phyloP scores from a whole-genome alignment of 148 eudicot genomes.

The Vaccinium corymbosum region DNA sequence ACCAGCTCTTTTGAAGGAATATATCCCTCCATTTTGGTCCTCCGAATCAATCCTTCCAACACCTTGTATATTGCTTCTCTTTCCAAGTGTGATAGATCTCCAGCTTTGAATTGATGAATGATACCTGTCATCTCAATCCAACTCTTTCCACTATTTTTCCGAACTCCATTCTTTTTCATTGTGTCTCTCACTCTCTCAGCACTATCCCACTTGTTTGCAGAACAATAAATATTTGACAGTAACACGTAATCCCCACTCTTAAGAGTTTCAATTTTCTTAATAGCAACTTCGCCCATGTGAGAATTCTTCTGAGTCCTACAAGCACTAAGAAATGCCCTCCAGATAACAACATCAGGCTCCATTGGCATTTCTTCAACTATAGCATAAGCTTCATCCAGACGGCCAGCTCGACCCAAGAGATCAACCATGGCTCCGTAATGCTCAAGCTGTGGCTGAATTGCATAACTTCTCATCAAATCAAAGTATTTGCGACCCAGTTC shows the following conservation, averaged over 20 bases:
- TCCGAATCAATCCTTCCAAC: slow-evolving; percentile 36
- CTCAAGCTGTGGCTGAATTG: slow-evolving; percentile 53
- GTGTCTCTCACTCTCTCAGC: slow-evolving; percentile 35
- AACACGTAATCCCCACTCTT: slow-evolving; percentile 63
- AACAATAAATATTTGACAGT: slow-evolving; percentile 62
- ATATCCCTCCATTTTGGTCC: slow-evolving; percentile 53
- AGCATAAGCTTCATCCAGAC: slow-evolving; percentile 57
- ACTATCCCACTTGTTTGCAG: slow-evolving; percentile 42
- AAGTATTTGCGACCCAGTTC: slow-evolving; percentile 53
- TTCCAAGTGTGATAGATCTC: slow-evolving; percentile 50
- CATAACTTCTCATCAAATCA: slow-evolving; percentile 39
- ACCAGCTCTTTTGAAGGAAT: slow-evolving; percentile 43
- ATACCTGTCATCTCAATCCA: slow-evolving; percentile 56
- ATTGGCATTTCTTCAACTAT: slow-evolving; percentile 56
- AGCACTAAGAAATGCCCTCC: slow-evolving; percentile 67
- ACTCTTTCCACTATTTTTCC: slow-evolving; percentile 56
- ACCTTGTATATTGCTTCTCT: slow-evolving; percentile 38
- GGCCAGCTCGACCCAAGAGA: slow-evolving; percentile 56
- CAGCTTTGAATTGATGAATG: slow-evolving; percentile 53
- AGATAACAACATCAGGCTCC: slow-evolving; percentile 63
- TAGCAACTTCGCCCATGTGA: slow-evolving; percentile 42
- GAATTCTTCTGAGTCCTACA: slow-evolving; percentile 54
- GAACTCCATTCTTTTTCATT: slow-evolving; percentile 39
- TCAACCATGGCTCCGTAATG: slow-evolving; percentile 81
- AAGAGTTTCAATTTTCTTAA: slow-evolving; percentile 39